phyloP scores from a whole-genome alignment of 78 protist species.

The Cavenderia fasciculata region DNA sequence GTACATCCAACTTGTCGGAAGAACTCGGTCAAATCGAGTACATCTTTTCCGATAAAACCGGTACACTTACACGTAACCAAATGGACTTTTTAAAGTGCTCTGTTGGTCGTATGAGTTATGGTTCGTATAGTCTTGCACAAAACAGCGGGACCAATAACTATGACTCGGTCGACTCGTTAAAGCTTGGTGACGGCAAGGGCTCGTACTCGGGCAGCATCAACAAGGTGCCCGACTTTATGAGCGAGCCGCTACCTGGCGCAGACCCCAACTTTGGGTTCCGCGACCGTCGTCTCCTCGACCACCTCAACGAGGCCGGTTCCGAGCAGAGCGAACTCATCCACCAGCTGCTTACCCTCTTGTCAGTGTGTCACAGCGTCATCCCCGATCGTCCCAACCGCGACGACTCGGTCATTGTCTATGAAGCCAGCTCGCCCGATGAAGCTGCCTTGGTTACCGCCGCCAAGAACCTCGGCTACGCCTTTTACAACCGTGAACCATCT shows the following conservation, averaged over 20 bases:
- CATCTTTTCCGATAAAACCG: conserved; percentile 85
- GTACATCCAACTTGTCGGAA: conserved; percentile 71
- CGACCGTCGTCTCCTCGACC: conserved; percentile 45
- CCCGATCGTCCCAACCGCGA: conserved; percentile 82
- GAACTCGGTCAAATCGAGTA: conserved; percentile 82
- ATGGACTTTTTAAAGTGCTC: conserved; percentile 82
- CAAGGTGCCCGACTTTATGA: background rate
- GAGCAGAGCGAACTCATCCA: conserved; percentile 47
- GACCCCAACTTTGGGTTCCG: conserved; percentile 43
- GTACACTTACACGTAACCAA: conserved; percentile 83
- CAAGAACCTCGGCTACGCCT: conserved; percentile 74
- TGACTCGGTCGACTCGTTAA: conserved; percentile 4
- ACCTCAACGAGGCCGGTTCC: conserved; percentile 22
- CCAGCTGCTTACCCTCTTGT: conserved; percentile 74
- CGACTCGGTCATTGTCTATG: conserved; percentile 37
- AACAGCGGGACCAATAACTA: background rate
- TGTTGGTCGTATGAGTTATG: conserved; percentile 64
- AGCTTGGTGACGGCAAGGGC: conserved; percentile 1
- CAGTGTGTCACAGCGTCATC: conserved; percentile 89
- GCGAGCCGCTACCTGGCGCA: conserved; percentile 44
- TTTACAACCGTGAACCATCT: conserved; percentile 51
- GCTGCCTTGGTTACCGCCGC: conserved; percentile 88
- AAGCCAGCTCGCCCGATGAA: conserved; percentile 87
- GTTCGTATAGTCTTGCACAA: no score
- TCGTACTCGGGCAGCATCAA: background rate